Evolutionary conservation across 176 grass and related monocot genomes (phyloP), one percentile per base, ranked within the genome.

Genomic region (Pontederia paniculata): DNA sequence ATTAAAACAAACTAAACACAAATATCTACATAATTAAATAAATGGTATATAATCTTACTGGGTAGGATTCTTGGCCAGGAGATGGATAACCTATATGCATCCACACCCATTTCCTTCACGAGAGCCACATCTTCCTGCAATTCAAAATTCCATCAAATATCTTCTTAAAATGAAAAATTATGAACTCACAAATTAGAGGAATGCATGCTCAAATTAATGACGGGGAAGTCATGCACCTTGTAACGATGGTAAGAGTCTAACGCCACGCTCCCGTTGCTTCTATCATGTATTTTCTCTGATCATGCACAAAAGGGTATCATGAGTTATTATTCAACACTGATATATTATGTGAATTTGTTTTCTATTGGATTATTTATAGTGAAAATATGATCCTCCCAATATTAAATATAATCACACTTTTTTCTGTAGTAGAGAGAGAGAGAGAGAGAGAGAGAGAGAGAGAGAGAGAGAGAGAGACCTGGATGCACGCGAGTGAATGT

Each of bases 401-500:
- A n/a, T n/a, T n/a, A n/a, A n/a, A n/a, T n/a, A n/a, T n/a, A n/a
- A n/a, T n/a, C n/a, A n/a, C n/a, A 37, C 28, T 37, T 37, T 37
- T 37, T 37, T 37, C 7, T 37, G 7, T 37, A 37, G 1, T 2
- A 16, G 13, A 17, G 13, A 16, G 48, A 50, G 48, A 12, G 10
- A 25, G 19, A 0, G 15, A 9, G 23, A 21, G 7, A 57, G 42
- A 77, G 14, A 44, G 11, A 68, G 23, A 21, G 57, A 73, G 17
- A 70, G 48, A 73, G 37, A 37, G 12, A 45, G 61, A 74, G 57
- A 57, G 10, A 56, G 15, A 21, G 43, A 96, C 91, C 85, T 78
- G 91, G 86, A 65, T 89, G 71, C 10, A 54, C 49, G 66, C 83
- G 82, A 45, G 85, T 86, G 82, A 68, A 96, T 58, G 79, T 68